Base-by-base conservation (phyloP, 345 rosid species). In the Citrus sinensis region DNA sequence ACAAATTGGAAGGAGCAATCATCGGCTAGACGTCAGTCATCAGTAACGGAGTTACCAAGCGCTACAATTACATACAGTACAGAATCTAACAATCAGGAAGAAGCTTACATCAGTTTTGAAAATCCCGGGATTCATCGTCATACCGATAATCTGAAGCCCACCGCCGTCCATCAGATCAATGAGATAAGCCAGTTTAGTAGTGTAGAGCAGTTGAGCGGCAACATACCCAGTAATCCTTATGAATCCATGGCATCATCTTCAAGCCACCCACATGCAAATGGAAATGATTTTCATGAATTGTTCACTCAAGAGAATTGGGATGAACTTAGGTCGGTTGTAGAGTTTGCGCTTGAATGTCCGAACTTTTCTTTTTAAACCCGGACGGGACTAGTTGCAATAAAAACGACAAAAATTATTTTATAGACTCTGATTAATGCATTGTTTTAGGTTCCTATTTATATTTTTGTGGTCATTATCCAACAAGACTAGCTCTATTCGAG, bases 281-380 rank as follows among this genome's bases (percentile, higher is more conserved):
- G 42, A 56, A 51, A 71, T 30, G 70, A 80, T 66, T 80, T 35
- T 51, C 35, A 87, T 58, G 68, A 87, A 27, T 74, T 82, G 27
- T 49, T 86, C 56, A 49, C 71, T 1, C 71, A 83, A 73, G 92
- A 80, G 37, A 89, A 83, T 34, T 94, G 94, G 94, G 98, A 94
- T 80, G 98, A 91, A 81, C 93, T 94, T 61, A 81, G 89, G 69
- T 82, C 94, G 19, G 92, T 89, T 25, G 95, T 92, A 4, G 95
- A 87, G 24, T 89, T 82, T 75, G 91, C 93, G 71, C 75, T 88
- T 17, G 85, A 84, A 5, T 54, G 7, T 17, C 58, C 22, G 1
- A 54, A 17, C 19, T 54, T 19, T 17, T 46, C 16, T 13, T 13
- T 46, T 46, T 46, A 13, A 46, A 3, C 14, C 5, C 17, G 51